A percentile compares a stretch with the other conserved stretches of the same genome.
These are phyloP conservation scores for Hordeum vulgare DNA, from an alignment of 176 grass and related monocot species.

Conservation along the genomic window DNA sequence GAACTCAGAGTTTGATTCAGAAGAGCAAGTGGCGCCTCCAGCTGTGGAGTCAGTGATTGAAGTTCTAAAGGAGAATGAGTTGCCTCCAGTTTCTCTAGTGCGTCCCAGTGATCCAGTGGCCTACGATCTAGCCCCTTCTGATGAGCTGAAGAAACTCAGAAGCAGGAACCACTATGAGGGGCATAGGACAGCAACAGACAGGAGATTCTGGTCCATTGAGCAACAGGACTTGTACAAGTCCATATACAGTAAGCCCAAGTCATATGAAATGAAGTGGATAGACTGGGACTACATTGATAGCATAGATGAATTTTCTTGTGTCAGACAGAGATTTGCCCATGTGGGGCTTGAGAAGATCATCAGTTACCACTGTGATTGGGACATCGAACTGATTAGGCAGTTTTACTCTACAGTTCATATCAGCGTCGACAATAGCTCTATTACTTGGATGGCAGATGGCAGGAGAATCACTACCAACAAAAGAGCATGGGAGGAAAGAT, in stretches of 20 bases:
- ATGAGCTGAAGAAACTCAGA: slow-evolving; percentile 20
- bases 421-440: not conserved
- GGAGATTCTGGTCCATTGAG: slow-evolving; percentile 31
- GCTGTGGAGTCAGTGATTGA: not conserved
- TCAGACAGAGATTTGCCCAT: slow-evolving; percentile 1
- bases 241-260: not conserved
- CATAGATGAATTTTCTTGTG: not conserved
- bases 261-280: not conserved
- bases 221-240: slow-evolving; percentile 22
- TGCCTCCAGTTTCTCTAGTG: slow-evolving; percentile 18
- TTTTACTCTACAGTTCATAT: slow-evolving; percentile 28
- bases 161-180: slow-evolving; percentile 18
- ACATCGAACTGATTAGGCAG: not conserved
- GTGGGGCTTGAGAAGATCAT: slow-evolving; percentile 23
- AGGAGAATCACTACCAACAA: slow-evolving; percentile 12
- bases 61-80: slow-evolving; percentile 12
- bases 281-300: not conserved
- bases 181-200: slow-evolving; percentile 22
- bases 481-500: slow-evolving; percentile 2
- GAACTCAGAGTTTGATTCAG: not conserved
- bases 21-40: not conserved
- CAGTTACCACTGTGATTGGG: not conserved
- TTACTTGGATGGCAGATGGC: slow-evolving; percentile 23
- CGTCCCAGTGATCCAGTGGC: not conserved
- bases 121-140: not conserved